Conservation (phyloP, 805 yeast genomes). For the Kuraishia cidri region DNA sequence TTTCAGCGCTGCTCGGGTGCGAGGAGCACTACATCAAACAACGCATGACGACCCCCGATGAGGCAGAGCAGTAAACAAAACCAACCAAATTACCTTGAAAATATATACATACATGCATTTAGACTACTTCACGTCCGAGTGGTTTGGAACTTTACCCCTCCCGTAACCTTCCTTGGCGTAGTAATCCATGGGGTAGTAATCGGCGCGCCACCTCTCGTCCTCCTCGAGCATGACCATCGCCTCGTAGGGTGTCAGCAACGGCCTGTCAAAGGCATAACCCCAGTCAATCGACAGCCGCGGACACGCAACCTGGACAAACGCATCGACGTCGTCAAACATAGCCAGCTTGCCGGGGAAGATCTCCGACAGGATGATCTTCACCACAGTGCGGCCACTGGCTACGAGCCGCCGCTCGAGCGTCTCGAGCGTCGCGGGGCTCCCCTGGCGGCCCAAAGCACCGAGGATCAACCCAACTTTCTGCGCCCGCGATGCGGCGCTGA, state of each 20-base stretch:
- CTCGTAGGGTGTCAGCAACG: slow-evolving; percentile 91
- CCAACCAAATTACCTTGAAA: not conserved
- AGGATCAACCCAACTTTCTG: slow-evolving; percentile 73
- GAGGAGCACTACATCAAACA: slow-evolving; percentile 26
- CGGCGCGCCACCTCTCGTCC: slow-evolving; percentile 56
- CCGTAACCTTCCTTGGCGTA: slow-evolving; percentile 89
- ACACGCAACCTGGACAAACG: slow-evolving; percentile 95
- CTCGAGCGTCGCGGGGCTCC: slow-evolving; percentile 69
- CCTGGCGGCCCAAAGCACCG: slow-evolving; percentile 95
- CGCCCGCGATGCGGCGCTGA: slow-evolving; percentile 49
- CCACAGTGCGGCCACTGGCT: slow-evolving; percentile 54
- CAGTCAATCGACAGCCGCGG: slow-evolving; percentile 95
- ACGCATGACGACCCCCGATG: too few relatives aligned
- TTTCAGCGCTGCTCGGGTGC: slow-evolving; percentile 67
- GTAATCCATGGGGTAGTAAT: slow-evolving; percentile 92
- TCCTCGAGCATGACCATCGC: slow-evolving; percentile 81
- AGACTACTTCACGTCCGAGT: slow-evolving; percentile 6
- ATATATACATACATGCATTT: not conserved
- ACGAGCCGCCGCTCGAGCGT: slow-evolving; percentile 49
- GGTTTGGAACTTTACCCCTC: slow-evolving; percentile 65
- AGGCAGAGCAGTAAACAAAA: not conserved
- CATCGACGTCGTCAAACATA: slow-evolving; percentile 89
- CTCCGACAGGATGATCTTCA: slow-evolving; percentile 81
- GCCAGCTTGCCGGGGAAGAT: slow-evolving; percentile 89
- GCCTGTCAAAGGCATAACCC: slow-evolving; percentile 96